These are phyloP conservation scores for Knoxia roxburghii DNA, from an alignment of 257 asterid genomes.

Conservation along the genomic window DNA sequence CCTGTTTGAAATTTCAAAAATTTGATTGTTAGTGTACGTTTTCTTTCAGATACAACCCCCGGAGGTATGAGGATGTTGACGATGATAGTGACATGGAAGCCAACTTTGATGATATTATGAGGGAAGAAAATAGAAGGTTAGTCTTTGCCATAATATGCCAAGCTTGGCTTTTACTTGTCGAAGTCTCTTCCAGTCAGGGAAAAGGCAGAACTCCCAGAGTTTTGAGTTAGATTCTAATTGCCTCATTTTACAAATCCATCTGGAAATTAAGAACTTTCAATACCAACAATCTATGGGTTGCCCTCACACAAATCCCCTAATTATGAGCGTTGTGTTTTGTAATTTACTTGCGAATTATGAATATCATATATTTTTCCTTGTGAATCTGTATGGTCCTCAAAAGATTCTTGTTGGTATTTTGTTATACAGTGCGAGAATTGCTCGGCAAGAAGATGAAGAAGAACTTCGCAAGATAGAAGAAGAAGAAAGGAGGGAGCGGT, in stretches of 20 bases:
- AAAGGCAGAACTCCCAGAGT: neutral
- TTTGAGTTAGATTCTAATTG: neutral
- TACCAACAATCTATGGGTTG: neutral
- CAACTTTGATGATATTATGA: slow-evolving; percentile 51
- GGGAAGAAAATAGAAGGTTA: slow-evolving; percentile 77
- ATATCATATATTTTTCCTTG: too few species aligned
- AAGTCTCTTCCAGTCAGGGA: neutral
- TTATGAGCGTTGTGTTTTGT: neutral
- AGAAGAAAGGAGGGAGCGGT: slow-evolving; percentile 63
- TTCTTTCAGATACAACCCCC: slow-evolving; percentile 63
- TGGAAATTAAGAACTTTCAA: too few species aligned
- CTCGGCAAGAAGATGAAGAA: slow-evolving; percentile 68
- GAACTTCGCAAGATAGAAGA: slow-evolving; percentile 60
- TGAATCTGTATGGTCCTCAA: neutral
- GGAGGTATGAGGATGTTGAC: slow-evolving; percentile 42
- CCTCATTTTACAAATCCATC: neutral
- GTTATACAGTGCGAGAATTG: slow-evolving; percentile 53
- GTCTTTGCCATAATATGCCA: slow-evolving; percentile 1
- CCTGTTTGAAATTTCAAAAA: too few species aligned
- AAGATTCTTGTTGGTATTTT: slow-evolving; percentile 7
- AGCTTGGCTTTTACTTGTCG: neutral
- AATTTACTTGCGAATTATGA: too few species aligned
- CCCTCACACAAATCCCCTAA: too few species aligned
- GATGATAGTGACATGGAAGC: slow-evolving; percentile 88
- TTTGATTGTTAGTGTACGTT: neutral